Evolutionary conservation across 148 eudicot species (phyloP).

Genomic region (Arbutus unedo): DNA sequence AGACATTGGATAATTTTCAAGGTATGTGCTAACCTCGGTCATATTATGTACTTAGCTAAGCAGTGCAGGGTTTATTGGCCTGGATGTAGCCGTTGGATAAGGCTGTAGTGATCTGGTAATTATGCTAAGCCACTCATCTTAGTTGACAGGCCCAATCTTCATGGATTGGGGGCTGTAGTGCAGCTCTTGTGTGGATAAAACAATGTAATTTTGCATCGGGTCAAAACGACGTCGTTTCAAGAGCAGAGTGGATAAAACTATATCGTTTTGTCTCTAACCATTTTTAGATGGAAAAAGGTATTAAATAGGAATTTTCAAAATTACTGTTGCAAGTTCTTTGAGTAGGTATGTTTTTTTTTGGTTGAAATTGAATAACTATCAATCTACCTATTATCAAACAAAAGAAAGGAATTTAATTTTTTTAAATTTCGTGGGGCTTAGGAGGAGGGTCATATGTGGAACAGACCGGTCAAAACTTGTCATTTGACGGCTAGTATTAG

Average conservation of each 20-base stretch:
- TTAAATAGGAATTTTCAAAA: not conserved
- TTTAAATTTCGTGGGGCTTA: not conserved
- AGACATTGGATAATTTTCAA: not conserved
- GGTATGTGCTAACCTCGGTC: too few relatives aligned
- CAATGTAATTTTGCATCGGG: too few relatives aligned
- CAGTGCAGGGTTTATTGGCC: not conserved
- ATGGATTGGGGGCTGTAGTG: too few relatives aligned
- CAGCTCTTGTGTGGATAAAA: too few relatives aligned
- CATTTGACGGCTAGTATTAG: not conserved
- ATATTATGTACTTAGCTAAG: too few relatives aligned
- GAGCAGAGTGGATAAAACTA: too few relatives aligned
- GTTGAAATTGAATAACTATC: too few relatives aligned
- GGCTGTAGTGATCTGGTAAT: not conserved
- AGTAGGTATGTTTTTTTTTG: not conserved
- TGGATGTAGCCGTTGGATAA: not conserved
- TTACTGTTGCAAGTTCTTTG: not conserved
- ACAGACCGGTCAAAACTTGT: not conserved
- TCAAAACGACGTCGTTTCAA: too few relatives aligned
- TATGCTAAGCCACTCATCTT: too few relatives aligned
- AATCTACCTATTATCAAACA: too few relatives aligned
- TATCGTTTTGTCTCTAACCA: not conserved
- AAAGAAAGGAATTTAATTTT: not conserved
- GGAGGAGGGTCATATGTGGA: not conserved
- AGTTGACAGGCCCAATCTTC: not conserved
- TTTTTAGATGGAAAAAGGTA: not conserved